These are phyloP conservation scores for Herpetomonas tarakana DNA, from an alignment of 208 protist species.

Conservation along the genomic window DNA sequence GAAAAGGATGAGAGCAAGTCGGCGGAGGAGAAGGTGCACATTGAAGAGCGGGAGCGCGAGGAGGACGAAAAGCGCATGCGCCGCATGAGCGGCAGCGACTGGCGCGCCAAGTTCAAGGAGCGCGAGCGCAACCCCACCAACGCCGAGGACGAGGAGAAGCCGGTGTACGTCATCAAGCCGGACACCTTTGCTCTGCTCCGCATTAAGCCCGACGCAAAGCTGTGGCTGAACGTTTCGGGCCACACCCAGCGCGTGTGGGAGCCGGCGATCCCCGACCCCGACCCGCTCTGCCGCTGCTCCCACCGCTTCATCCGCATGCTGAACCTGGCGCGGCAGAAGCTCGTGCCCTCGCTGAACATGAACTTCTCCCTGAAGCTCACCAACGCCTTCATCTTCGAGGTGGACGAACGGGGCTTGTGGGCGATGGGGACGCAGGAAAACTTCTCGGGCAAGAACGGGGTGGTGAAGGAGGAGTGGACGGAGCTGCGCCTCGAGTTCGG, in stretches of 20 bases:
- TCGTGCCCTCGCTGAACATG: slow-evolving; percentile 87
- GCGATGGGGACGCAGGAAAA: slow-evolving; percentile 88
- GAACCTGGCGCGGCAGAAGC: slow-evolving; percentile 79
- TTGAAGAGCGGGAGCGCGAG: slow-evolving; percentile 64
- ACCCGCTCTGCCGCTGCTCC: slow-evolving; percentile 69
- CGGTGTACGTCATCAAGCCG: slow-evolving; percentile 83
- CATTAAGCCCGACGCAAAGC: slow-evolving; percentile 61
- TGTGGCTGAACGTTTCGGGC: slow-evolving; percentile 68
- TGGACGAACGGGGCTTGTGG: slow-evolving; percentile 76
- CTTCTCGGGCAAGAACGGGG: slow-evolving; percentile 39
- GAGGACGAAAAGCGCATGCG: slow-evolving; percentile 88
- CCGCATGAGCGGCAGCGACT: slow-evolving; percentile 88
- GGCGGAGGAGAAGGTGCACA: slow-evolving; percentile 58
- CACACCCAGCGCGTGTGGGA: slow-evolving; percentile 85
- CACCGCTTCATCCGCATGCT: slow-evolving; percentile 81
- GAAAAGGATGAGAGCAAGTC: slow-evolving; percentile 68
- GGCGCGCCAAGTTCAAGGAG: slow-evolving; percentile 77
- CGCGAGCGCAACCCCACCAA: slow-evolving; percentile 81
- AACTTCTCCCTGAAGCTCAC: slow-evolving; percentile 87
- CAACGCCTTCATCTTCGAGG: slow-evolving; percentile 85
- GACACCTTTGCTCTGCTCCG: slow-evolving; percentile 78
- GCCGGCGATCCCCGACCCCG: slow-evolving; percentile 51
- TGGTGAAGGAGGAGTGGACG: slow-evolving; percentile 72
- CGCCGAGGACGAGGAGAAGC: slow-evolving; percentile 75
- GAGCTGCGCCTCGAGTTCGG: slow-evolving; percentile 84